A percentile compares a stretch with the other conserved stretches of the same genome.
Conservation (phyloP, 371 early-diverging fungal genomes). For the Lichtheimia corymbifera region DNA sequence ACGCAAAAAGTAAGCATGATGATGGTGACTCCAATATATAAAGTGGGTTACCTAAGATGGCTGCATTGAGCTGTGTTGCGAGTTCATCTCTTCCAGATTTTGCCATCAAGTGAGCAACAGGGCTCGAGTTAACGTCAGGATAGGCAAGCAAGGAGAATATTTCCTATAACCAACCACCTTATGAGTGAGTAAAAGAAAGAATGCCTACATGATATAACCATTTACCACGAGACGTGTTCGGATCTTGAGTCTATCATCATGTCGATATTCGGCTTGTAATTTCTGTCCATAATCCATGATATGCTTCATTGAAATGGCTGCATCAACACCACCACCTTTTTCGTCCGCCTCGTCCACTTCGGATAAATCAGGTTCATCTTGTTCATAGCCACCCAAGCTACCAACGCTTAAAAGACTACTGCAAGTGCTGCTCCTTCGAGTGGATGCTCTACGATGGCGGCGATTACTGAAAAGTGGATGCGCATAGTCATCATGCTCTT, state of each 20-base stretch:
- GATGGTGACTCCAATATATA: not conserved
- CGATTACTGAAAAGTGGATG: not conserved
- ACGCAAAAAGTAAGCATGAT: conserved; percentile 18
- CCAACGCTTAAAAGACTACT: conserved; percentile 10
- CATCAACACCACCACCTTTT: conserved; percentile 16
- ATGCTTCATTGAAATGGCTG: conserved; percentile 21
- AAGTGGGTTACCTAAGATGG: conserved; percentile 58
- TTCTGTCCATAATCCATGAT: conserved; percentile 78
- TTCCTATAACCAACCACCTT: conserved; percentile 27
- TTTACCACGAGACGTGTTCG: conserved; percentile 30
- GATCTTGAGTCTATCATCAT: conserved; percentile 43
- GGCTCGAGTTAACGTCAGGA: conserved; percentile 56
- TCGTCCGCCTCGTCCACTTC: conserved; percentile 22
- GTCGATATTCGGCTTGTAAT: conserved; percentile 70
- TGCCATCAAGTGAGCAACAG: conserved; percentile 58
- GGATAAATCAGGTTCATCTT: conserved; percentile 9
- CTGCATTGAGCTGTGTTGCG: conserved; percentile 70
- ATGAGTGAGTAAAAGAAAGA: not conserved
- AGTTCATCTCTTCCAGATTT: conserved; percentile 59
- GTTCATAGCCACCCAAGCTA: conserved; percentile 1
- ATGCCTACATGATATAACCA: not conserved
- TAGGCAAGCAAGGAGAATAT: conserved; percentile 83
- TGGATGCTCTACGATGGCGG: conserved; percentile 15
- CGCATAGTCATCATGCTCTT: conserved; percentile 10
- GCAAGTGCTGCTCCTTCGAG: conserved; percentile 17